These are phyloP conservation scores for Xylariomycetidae sp. DNA, from an alignment of 2,329 filamentous ascomycete genomes.

Conservation along the genomic window DNA sequence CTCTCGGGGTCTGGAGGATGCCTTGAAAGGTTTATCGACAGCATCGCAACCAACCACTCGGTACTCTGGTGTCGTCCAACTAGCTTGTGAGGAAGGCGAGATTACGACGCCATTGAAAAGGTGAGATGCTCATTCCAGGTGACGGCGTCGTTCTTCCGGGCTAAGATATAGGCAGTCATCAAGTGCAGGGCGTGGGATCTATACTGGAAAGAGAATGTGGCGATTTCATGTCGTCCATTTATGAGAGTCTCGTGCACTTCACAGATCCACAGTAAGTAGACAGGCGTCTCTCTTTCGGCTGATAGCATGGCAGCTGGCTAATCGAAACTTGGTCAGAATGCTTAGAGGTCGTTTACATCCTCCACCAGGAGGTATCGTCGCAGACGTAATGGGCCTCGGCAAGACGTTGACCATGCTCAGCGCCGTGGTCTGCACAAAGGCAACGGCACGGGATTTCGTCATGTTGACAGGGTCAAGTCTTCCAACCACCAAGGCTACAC, in stretches of 20 bases:
- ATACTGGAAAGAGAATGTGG: conserved; percentile 5
- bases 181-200: conserved; percentile 2
- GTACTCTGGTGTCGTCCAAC: too few species aligned
- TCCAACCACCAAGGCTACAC: conserved; percentile 3
- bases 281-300: too few species aligned
- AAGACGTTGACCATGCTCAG: conserved; percentile 8
- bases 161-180: conserved; percentile 1
- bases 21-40: too few species aligned
- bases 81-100: too few species aligned
- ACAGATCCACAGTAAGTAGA: too few species aligned
- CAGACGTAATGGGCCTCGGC: conserved; percentile 6
- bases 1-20: too few species aligned
- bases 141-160: neutral
- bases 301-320: too few species aligned
- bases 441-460: conserved; percentile 1
- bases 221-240: too few species aligned
- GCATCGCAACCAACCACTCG: too few species aligned
- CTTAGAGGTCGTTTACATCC: too few species aligned
- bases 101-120: neutral
- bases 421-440: conserved; percentile 3
- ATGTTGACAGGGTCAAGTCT: conserved; percentile 1
- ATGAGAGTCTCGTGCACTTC: too few species aligned
- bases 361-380: conserved; percentile 3
- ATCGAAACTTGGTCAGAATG: too few species aligned
- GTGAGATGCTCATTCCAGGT: conserved; percentile 1